Evolutionary conservation across 768 basidiomycete genomes (phyloP).

Genomic region (Thelephora ganbajun): DNA sequence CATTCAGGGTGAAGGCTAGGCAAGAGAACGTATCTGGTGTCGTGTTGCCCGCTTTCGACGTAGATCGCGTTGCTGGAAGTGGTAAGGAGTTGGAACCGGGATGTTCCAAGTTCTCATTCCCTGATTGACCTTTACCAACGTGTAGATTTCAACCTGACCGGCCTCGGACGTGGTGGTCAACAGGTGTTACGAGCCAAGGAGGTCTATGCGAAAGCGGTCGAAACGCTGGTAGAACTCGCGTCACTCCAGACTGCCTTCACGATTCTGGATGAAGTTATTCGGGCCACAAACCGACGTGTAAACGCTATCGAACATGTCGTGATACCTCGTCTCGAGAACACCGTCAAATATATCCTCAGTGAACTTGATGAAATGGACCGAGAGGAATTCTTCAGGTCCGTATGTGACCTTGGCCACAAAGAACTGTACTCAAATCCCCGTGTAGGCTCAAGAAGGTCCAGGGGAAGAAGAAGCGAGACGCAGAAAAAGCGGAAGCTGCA

Average conservation of each 20-base stretch:
- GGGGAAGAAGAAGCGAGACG: slow-evolving; percentile 89
- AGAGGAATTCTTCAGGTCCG: slow-evolving; percentile 81
- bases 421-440: neutral
- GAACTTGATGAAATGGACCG: slow-evolving; percentile 99
- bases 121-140: neutral
- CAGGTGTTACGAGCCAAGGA: slow-evolving; percentile 92
- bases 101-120: neutral
- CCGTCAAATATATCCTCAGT: slow-evolving; percentile 94
- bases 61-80: slow-evolving; percentile 72
- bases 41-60: slow-evolving; percentile 88
- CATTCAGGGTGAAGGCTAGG: slow-evolving; percentile 86
- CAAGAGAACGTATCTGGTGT: slow-evolving; percentile 99
- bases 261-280: slow-evolving; percentile 97
- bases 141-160: slow-evolving; percentile 90
- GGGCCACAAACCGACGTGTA: slow-evolving; percentile 96
- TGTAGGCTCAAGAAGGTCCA: slow-evolving; percentile 89
- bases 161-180: slow-evolving; percentile 92
- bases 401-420: no score
- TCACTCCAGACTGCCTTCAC: slow-evolving; percentile 96
- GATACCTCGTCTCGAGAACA: slow-evolving; percentile 91
- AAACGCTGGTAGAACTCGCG: slow-evolving; percentile 93
- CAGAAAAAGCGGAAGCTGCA: slow-evolving; percentile 18
- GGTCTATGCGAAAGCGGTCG: slow-evolving; percentile 94
- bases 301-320: slow-evolving; percentile 98
- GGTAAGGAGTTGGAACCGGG: slow-evolving; percentile 30